These are phyloP conservation scores for Papiliotrema flavescens DNA, from an alignment of 1,284 basidiomycete genomes.

Conservation along the genomic window DNA sequence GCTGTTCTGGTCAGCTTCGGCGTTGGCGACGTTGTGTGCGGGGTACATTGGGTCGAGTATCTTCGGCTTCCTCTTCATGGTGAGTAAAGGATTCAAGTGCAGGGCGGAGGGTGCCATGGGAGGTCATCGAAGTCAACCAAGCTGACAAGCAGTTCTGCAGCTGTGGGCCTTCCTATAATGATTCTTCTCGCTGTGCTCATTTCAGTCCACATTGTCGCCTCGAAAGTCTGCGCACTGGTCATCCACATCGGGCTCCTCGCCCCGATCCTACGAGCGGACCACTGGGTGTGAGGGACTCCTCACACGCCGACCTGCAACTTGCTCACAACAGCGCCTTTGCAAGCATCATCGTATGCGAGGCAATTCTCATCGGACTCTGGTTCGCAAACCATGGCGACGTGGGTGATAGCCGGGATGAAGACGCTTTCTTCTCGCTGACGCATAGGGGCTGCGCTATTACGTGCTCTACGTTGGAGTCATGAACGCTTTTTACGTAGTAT, in stretches of 20 bases:
- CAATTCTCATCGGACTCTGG: conserved; percentile 47
- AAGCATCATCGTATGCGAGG: conserved; percentile 42
- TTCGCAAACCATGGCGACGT: conserved; percentile 49
- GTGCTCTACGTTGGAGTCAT: conserved; percentile 40
- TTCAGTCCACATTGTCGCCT: conserved; percentile 44
- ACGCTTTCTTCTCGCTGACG: conserved; percentile 5
- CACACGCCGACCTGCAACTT: conserved; percentile 5
- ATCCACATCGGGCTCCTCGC: conserved; percentile 45
- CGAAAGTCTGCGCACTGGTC: conserved; percentile 45
- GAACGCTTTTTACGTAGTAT: conserved; percentile 48
- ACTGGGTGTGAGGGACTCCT: conserved; percentile 33
- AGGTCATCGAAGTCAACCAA: background rate
- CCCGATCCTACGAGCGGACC: conserved; percentile 41
- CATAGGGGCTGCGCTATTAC: conserved; percentile 44
- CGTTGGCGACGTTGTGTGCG: conserved; percentile 34
- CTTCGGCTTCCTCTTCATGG: conserved; percentile 44
- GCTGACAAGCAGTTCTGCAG: conserved; percentile 25
- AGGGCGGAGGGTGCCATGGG: no score
- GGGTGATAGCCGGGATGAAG: conserved; percentile 3
- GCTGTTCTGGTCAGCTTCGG: conserved; percentile 33
- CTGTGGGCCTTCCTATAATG: conserved; percentile 15
- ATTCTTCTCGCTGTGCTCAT: background rate
- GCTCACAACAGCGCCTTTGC: conserved; percentile 34
- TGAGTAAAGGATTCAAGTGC: no score
- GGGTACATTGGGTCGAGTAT: conserved; percentile 45